Evolutionary conservation across 345 rosid genomes (phyloP).

Genomic region (Fremontodendron californicum): DNA sequence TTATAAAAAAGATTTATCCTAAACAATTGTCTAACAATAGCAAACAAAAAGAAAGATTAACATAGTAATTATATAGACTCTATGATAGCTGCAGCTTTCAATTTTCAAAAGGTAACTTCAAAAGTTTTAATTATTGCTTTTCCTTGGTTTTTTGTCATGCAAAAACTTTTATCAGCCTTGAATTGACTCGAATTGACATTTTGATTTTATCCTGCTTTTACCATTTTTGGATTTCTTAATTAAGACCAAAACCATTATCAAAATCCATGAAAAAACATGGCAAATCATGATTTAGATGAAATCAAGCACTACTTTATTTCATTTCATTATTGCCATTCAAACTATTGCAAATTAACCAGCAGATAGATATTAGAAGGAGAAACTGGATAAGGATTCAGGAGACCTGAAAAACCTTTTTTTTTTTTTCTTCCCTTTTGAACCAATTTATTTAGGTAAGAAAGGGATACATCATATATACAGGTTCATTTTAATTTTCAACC

Average conservation of each 20-base stretch:
- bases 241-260: background rate
- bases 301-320: background rate
- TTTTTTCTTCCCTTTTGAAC: slow-evolving; percentile 18
- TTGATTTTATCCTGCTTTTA: background rate
- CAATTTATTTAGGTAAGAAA: background rate
- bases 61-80: too few relatives aligned
- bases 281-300: background rate
- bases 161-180: too few relatives aligned
- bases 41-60: too few relatives aligned
- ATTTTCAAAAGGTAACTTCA: too few relatives aligned
- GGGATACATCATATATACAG: background rate
- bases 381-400: slow-evolving; percentile 31
- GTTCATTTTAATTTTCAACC: slow-evolving; percentile 18
- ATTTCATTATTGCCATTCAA: background rate
- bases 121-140: too few relatives aligned
- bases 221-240: background rate
- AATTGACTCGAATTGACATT: background rate
- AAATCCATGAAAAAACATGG: background rate
- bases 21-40: too few relatives aligned
- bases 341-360: too few relatives aligned
- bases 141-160: too few relatives aligned
- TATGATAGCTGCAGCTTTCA: too few relatives aligned
- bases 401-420: slow-evolving; percentile 6
- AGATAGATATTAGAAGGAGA: background rate
- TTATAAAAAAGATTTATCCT: too few relatives aligned